phyloP scores from a whole-genome alignment of 441 rosid species.

The Pelargonium australe region DNA sequence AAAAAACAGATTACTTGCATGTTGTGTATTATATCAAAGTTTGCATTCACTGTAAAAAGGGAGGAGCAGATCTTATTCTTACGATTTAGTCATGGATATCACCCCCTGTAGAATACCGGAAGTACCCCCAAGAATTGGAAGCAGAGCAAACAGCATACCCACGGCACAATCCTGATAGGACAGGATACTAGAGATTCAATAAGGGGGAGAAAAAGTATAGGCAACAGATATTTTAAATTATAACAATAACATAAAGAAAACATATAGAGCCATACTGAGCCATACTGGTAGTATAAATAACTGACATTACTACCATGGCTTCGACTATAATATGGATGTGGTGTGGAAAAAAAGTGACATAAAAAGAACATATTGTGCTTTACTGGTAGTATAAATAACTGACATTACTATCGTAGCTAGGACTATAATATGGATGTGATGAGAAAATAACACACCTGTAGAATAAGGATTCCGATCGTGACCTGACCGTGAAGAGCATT shows the following conservation, averaged over 20 bases:
- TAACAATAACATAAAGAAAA: too few relatives aligned
- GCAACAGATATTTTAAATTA: background rate
- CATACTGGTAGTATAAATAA: too few relatives aligned
- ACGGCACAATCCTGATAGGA: constrained; percentile 84
- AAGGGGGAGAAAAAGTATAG: constrained; percentile 15
- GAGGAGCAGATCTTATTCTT: constrained; percentile 26
- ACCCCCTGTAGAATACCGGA: constrained; percentile 92
- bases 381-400: background rate
- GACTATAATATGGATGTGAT: constrained; percentile 8
- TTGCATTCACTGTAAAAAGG: constrained; percentile 10
- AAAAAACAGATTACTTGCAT: background rate
- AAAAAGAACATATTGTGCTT: background rate
- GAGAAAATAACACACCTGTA: constrained; percentile 56
- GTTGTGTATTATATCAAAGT: background rate
- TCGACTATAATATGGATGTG: too few relatives aligned
- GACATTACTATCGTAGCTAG: background rate
- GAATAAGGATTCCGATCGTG: constrained; percentile 84
- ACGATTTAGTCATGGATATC: constrained; percentile 88
- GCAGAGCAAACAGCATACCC: constrained; percentile 94
- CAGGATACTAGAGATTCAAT: constrained; percentile 7
- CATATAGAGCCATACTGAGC: too few relatives aligned
- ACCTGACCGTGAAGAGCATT: constrained; percentile 94
- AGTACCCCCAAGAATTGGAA: constrained; percentile 89
- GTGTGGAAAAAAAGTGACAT: background rate
- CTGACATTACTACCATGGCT: too few relatives aligned